Evolutionary conservation across 1,284 basidiomycete species (phyloP), one percentile per base, ranked within the genome.

Genomic region (Austroboletus novae-zelandiae): DNA sequence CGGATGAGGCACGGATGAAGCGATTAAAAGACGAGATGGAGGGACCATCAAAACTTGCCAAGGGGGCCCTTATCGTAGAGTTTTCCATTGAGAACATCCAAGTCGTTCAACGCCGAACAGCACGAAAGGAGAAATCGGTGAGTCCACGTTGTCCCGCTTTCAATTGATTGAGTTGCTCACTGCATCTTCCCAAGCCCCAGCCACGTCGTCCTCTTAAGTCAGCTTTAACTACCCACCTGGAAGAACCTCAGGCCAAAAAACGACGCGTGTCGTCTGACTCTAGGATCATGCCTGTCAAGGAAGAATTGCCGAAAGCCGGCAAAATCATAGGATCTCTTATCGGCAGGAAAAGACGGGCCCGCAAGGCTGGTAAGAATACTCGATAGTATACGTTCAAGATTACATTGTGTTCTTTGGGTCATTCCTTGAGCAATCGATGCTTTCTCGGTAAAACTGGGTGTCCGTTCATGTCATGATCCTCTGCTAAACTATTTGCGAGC

Each of bases 81-180:
- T 96, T 95, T 70, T 94, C 91, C 36, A 90, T 96, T 50, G 92
- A 98, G 75, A 97, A 98, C 62, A 77, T 92, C 5, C 89, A 94
- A 69, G 92, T 95, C 20, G 82, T 91, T 25, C 84, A 87, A 53
- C 74, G 89, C 50, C 74, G 89, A 54, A 73, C 75, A 43, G 76
- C 78, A 13, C 74, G 75, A 45, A 71, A 74, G 46, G 72, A 74
- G 41, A 60, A 58, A 35, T 50, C 48, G 48, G 55, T 50, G 20
- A 41, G 53, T 47, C 20, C 20, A 5, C 36, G 4, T 34, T n/a
- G 13, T 15, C 32, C 13, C 32, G 8, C 25, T 37, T 13, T 11
- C 4, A 7, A 23, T 25, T 34, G 15, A 27, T 37, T 9, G 17
- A 30, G 13, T 25, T 43, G 11, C 34, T 52, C 14, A 53, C 44